Evolutionary conservation across 495 filamentous ascomycete species (phyloP).

Genomic region (Aspergillus carlsbadensis): DNA sequence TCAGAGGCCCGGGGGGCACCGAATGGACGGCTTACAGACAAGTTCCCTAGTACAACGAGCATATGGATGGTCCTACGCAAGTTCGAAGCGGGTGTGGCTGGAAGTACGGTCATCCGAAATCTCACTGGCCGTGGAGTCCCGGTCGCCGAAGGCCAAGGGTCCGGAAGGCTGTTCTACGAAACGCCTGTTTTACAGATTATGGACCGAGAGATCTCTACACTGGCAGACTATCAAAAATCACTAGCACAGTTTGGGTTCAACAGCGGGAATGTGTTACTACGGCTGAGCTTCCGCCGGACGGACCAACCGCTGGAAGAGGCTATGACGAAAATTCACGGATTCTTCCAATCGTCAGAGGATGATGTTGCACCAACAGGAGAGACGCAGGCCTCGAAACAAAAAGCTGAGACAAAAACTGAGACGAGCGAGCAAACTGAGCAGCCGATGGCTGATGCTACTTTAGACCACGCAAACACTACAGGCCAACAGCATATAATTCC

Average conservation of each 20-base stretch:
- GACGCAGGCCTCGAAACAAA: constrained; percentile 13
- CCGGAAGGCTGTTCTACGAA: constrained; percentile 82
- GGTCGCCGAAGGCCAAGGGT: constrained; percentile 50
- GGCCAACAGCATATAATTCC: constrained; percentile 27
- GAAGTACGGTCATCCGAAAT: constrained; percentile 57
- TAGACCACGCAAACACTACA: constrained; percentile 10
- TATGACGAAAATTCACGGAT: constrained; percentile 72
- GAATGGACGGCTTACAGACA: constrained; percentile 69
- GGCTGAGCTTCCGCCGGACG: constrained; percentile 71
- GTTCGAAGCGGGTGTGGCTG: constrained; percentile 71
- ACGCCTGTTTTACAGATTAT: constrained; percentile 79
- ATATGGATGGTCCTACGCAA: constrained; percentile 86
- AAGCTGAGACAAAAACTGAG: constrained; percentile 17
- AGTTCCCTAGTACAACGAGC: constrained; percentile 78
- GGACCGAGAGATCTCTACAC: constrained; percentile 69
- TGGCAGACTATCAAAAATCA: constrained; percentile 83
- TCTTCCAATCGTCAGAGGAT: constrained; percentile 55
- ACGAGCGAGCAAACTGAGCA: constrained; percentile 18
- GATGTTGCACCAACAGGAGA: constrained; percentile 16
- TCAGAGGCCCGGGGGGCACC: constrained; percentile 56
- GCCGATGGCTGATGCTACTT: constrained; percentile 6
- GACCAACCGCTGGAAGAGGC: constrained; percentile 81
- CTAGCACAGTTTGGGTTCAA: constrained; percentile 85
- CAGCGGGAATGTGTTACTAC: constrained; percentile 73
- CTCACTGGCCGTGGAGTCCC: constrained; percentile 78